These are phyloP conservation scores for Trametes hirsuta DNA, from an alignment of 1,284 basidiomycete species.

Conservation along the genomic window DNA sequence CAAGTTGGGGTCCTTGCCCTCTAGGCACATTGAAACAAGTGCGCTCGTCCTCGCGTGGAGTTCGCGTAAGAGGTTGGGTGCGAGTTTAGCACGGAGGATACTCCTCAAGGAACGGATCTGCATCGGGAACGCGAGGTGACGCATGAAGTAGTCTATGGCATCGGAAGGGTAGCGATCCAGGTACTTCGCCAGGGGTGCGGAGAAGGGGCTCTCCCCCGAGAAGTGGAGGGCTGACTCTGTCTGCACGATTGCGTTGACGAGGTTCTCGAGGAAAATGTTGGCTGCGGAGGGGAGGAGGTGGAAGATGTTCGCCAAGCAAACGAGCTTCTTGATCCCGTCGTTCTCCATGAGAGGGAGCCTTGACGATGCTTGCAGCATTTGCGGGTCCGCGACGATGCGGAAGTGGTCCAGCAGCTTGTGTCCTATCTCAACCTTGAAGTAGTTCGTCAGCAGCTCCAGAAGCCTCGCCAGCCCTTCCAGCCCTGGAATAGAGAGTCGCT, in stretches of 20 bases:
- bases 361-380: slow-evolving; percentile 81
- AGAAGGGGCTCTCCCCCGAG: slow-evolving; percentile 90
- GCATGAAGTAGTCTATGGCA: slow-evolving; percentile 85
- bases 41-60: slow-evolving; percentile 65
- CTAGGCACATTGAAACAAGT: slow-evolving; percentile 65
- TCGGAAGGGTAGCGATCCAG: slow-evolving; percentile 90
- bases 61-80: slow-evolving; percentile 78
- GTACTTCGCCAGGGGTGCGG: slow-evolving; percentile 90
- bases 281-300: slow-evolving; percentile 93
- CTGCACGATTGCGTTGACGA: slow-evolving; percentile 90
- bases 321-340: slow-evolving; percentile 91
- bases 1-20: slow-evolving; percentile 55
- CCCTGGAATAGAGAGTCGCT: slow-evolving; percentile 92
- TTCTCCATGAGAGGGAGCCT: slow-evolving; percentile 84
- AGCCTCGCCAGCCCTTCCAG: slow-evolving; percentile 96
- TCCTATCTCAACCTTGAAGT: slow-evolving; percentile 99
- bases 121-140: slow-evolving; percentile 73
- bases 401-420: slow-evolving; percentile 97
- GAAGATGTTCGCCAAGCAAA: slow-evolving; percentile 95
- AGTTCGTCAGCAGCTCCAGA: slow-evolving; percentile 94
- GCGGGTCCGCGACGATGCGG: slow-evolving; percentile 84
- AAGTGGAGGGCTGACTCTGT: slow-evolving; percentile 93
- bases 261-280: slow-evolving; percentile 88
- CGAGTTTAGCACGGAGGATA: slow-evolving; percentile 78
- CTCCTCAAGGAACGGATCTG: slow-evolving; percentile 83